Evolutionary conservation across 805 yeast species (phyloP).

Genomic region (Metschnikowia vanudenii): DNA sequence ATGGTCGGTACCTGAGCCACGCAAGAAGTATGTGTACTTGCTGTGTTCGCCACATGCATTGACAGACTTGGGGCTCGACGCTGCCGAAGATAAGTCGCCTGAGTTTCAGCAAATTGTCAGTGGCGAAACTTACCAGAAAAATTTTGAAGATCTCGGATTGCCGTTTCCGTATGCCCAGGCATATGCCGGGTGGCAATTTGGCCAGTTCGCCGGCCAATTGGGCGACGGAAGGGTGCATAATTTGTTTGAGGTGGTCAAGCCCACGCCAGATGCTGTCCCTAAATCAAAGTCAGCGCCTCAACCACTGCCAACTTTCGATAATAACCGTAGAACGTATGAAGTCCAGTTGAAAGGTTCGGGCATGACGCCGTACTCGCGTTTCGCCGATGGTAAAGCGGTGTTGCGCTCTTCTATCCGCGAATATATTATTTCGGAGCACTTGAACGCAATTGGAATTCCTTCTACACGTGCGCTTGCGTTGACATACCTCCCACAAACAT

Average conservation of each 20-base stretch:
- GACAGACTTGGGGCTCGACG: slow-evolving; percentile 55
- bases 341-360: slow-evolving; percentile 93
- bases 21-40: slow-evolving; percentile 53
- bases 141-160: slow-evolving; percentile 21
- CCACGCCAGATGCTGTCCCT: background rate
- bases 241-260: slow-evolving; percentile 65
- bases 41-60: slow-evolving; percentile 61
- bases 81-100: slow-evolving; percentile 38
- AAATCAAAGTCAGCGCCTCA: no score
- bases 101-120: slow-evolving; percentile 54
- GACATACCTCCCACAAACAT: slow-evolving; percentile 68
- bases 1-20: slow-evolving; percentile 64
- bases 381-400: slow-evolving; percentile 97
- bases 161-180: slow-evolving; percentile 85
- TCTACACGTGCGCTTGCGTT: slow-evolving; percentile 80
- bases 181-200: slow-evolving; percentile 96
- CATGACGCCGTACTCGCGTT: slow-evolving; percentile 84
- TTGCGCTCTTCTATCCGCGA: slow-evolving; percentile 85
- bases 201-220: slow-evolving; percentile 92
- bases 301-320: background rate
- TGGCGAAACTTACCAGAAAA: slow-evolving; percentile 48
- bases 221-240: slow-evolving; percentile 94
- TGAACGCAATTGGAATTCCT: slow-evolving; percentile 80
- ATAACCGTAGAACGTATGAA: slow-evolving; percentile 48
- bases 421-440: slow-evolving; percentile 77